These are phyloP conservation scores for Tilletia setariae DNA, from an alignment of 1,284 basidiomycete genomes.

Conservation along the genomic window DNA sequence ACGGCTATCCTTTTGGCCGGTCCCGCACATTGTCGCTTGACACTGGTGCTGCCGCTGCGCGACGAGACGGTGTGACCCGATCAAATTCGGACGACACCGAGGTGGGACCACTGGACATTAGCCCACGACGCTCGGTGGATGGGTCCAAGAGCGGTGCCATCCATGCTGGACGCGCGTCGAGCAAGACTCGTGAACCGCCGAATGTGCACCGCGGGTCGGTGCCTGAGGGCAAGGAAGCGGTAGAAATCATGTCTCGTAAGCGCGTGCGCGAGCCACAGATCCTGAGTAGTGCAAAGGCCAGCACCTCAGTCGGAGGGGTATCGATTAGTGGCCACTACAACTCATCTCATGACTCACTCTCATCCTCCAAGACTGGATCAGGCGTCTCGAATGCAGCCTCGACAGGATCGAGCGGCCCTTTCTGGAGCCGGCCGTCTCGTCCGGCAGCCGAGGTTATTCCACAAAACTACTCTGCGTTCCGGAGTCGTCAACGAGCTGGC, in stretches of 20 bases:
- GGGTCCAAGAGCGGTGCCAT: neutral
- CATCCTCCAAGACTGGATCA: too few species aligned
- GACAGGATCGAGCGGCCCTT: neutral
- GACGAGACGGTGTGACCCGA: neutral
- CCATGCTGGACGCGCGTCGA: neutral
- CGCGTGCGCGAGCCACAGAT: neutral
- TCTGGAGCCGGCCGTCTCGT: constrained; percentile 6
- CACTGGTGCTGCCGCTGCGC: constrained; percentile 5
- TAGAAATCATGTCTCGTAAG: neutral
- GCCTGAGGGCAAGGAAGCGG: constrained; percentile 11
- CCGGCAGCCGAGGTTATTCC: constrained; percentile 6
- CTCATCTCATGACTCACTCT: too few species aligned
- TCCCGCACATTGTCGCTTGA: constrained; percentile 5
- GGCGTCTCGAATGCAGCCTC: neutral
- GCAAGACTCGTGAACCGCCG: neutral
- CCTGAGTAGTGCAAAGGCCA: too few species aligned
- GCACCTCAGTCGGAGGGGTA: too few species aligned
- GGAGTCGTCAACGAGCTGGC: constrained; percentile 8
- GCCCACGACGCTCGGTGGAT: neutral
- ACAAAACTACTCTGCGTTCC: constrained; percentile 9
- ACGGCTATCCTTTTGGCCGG: constrained; percentile 4
- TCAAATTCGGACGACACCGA: neutral
- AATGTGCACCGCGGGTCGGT: constrained; percentile 12
- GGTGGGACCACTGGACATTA: neutral
- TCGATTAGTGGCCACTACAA: too few species aligned